These are phyloP conservation scores for Penicillium egyptiacum DNA, from an alignment of 495 filamentous ascomycete species.

Conservation along the genomic window DNA sequence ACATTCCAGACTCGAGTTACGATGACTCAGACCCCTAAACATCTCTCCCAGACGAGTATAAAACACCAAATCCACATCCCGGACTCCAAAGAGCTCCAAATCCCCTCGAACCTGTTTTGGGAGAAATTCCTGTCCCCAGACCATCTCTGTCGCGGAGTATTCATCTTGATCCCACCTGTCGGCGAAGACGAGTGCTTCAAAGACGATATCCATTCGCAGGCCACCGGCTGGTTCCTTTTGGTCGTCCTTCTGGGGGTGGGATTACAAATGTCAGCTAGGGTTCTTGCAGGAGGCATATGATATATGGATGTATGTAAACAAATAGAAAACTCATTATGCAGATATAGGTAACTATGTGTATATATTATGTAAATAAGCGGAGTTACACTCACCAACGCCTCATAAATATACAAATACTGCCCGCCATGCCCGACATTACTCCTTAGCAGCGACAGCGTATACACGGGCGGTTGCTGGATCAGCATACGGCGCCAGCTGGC, in stretches of 20 bases:
- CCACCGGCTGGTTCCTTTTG: background rate
- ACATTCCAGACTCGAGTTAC: background rate
- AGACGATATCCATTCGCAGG: constrained; percentile 2
- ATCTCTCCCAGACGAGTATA: background rate
- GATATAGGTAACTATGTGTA: background rate
- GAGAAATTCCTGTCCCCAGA: background rate
- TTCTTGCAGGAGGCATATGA: background rate
- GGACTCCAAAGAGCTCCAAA: background rate
- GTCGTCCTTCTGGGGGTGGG: background rate
- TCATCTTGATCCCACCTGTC: constrained; percentile 4
- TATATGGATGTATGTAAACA: background rate
- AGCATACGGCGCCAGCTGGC: constrained; percentile 27
- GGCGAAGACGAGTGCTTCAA: constrained; percentile 1
- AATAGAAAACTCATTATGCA: background rate
- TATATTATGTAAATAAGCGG: background rate
- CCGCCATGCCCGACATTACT: constrained; percentile 4
- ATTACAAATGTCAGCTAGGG: background rate
- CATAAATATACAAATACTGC: constrained; percentile 1
- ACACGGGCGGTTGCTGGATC: constrained; percentile 19
- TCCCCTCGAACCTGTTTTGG: background rate
- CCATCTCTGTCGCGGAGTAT: background rate
- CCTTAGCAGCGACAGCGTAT: background rate
- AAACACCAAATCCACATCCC: background rate
- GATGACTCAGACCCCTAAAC: background rate
- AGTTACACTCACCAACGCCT: background rate